phyloP scores from a whole-genome alignment of 1,284 basidiomycete species.

The Ganoderma leucocontextum region DNA sequence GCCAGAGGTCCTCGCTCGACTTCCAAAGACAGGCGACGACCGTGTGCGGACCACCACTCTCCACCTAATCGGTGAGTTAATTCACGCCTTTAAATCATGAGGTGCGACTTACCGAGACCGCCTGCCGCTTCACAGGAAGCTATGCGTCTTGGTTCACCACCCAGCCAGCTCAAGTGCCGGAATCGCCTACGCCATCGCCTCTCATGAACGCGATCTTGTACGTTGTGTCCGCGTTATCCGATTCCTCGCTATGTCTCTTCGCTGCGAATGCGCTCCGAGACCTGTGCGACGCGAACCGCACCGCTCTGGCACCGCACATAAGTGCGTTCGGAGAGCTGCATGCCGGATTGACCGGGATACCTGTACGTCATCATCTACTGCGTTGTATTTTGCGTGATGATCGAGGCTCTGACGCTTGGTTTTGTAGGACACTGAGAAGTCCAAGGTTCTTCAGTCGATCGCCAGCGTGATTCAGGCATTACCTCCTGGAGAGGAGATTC shows the following conservation, averaged over 20 bases:
- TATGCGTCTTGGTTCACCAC: conserved; percentile 89
- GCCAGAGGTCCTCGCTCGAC: conserved; percentile 67
- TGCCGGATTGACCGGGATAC: conserved; percentile 75
- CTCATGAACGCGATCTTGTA: conserved; percentile 73
- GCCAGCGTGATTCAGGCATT: conserved; percentile 91
- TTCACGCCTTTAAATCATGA: background rate
- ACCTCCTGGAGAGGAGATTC: conserved; percentile 77
- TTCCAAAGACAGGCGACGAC: conserved; percentile 71
- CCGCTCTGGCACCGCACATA: conserved; percentile 82
- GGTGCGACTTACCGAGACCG: background rate
- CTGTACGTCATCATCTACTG: conserved; percentile 34
- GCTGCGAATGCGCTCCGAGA: conserved; percentile 86
- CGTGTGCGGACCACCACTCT: conserved; percentile 79
- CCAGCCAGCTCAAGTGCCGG: conserved; percentile 50
- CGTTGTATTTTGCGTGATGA: background rate
- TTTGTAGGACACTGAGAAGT: conserved; percentile 81
- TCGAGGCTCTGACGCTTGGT: no score
- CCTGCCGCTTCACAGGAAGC: conserved; percentile 57
- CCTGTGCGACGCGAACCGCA: conserved; percentile 87
- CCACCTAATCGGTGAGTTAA: conserved; percentile 69
- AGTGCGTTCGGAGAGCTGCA: conserved; percentile 85
- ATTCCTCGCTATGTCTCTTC: conserved; percentile 69
- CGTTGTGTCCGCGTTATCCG: conserved; percentile 75
- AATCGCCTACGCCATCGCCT: conserved; percentile 48
- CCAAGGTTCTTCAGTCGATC: conserved; percentile 89